Base-by-base conservation (phyloP, 306 rosid genomes). In the Boehmeria nivea region DNA sequence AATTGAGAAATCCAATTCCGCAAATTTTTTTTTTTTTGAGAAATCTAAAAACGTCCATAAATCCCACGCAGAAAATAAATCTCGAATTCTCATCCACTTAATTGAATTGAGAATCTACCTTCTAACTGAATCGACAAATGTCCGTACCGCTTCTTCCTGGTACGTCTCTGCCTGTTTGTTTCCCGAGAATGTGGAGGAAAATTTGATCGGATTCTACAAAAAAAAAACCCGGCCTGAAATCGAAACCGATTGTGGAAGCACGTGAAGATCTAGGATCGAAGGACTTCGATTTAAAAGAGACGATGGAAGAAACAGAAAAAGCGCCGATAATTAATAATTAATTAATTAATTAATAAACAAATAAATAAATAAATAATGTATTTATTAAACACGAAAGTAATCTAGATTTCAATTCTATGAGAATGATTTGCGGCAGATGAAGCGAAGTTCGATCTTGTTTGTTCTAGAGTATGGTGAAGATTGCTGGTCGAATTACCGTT, bases 231-330 rank as follows among this genome's bases (percentile, higher is more conserved):
- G 45, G 10, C 45, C n/a, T 40, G 45, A 40, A 40, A 3, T 4
- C 11, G 38, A 33, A 33, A 33, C 47, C 40, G 18, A 39, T 55
- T 20, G 25, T 23, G 36, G 61, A 39, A 57, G 20, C 11, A 26
- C 25, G 49, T 22, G 63, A 45, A 45, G 68, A 68, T 68, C 68
- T 45, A 48, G 57, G 60, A 43, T 59, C 11, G 12, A 43, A 27
- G 19, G 28, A 31, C n/a, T 23, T 52, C 51, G 26, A 36, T 34
- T 54, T 18, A 54, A 54, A 22, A 54, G 12, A 17, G 60, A n/a
- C n/a, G n/a, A n/a, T n/a, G n/a, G n/a, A n/a, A n/a, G n/a, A n/a
- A n/a, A n/a, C n/a, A 20, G 45, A 11, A 40, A 11, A 40, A 40
- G 15, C 10, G 45, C 4, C 36, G 36, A 11, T 1, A 40, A 40